A percentile compares a stretch with the other conserved stretches of the same genome.
These are phyloP conservation scores for Chlorella ohadii DNA, from an alignment of 139 green algal genomes.

Conservation along the genomic window DNA sequence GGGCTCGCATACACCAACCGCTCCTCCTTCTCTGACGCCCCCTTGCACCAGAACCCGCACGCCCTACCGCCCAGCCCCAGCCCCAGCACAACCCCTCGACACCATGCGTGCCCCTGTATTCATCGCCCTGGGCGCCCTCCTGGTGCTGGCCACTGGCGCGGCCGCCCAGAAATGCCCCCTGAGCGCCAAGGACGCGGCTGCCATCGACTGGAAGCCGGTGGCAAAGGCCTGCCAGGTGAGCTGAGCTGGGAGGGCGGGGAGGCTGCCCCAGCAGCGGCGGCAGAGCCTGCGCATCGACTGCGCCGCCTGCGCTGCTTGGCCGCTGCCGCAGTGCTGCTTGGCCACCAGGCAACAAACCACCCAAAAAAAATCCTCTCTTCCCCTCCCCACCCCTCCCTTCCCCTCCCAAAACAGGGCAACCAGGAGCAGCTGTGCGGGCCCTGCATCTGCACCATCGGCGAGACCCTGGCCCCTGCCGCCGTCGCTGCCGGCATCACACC, in stretches of 20 bases:
- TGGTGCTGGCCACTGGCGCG: background rate
- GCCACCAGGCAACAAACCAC: no score
- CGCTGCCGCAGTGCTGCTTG: no score
- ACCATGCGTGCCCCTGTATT: background rate
- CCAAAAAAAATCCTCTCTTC: no score
- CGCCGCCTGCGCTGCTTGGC: no score
- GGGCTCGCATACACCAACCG: no score
- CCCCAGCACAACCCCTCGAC: background rate
- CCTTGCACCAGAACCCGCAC: background rate
- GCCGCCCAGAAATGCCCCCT: background rate
- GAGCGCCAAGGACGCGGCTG: background rate
- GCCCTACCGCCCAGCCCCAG: no score
- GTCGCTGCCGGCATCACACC: background rate
- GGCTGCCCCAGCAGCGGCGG: no score
- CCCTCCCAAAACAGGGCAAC: background rate
- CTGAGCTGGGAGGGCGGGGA: no score
- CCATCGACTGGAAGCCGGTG: background rate
- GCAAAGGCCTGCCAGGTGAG: background rate
- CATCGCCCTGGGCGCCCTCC: background rate
- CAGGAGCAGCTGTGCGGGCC: slow-evolving; percentile 1
- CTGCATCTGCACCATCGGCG: background rate
- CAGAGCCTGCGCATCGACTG: no score
- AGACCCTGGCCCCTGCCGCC: background rate
- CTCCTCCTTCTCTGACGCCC: background rate
- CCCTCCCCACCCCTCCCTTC: no score